Percentiles rank a stretch among this genome's conserved stretches.
Evolutionary conservation across 2,329 filamentous ascomycete genomes (phyloP).

Genomic region (Byssothecium circinans): DNA sequence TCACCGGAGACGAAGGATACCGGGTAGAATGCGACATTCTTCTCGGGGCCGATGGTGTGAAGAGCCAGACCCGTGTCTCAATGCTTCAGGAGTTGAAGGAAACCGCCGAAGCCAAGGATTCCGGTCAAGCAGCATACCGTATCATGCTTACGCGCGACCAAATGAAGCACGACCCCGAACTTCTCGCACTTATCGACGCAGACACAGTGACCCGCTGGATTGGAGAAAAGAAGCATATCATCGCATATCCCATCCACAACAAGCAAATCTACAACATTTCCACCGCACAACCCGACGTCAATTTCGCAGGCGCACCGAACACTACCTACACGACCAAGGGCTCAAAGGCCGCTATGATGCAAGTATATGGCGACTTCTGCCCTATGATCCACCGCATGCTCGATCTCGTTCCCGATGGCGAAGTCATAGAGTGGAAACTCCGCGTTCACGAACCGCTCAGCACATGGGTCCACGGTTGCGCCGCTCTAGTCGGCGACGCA

Average conservation of each 20-base stretch:
- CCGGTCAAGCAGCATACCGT: conserved; percentile 75
- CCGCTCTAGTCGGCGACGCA: conserved; percentile 61
- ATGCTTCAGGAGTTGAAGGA: conserved; percentile 59
- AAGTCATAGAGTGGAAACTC: conserved; percentile 68
- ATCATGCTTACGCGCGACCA: conserved; percentile 72
- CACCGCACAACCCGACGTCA: conserved; percentile 62
- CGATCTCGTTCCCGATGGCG: conserved; percentile 63
- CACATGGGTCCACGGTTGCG: conserved; percentile 60
- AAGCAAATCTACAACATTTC: conserved; percentile 69
- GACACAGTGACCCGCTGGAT: conserved; percentile 75
- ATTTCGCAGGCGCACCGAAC: conserved; percentile 59
- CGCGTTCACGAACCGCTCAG: conserved; percentile 63
- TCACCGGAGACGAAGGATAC: conserved; percentile 56
- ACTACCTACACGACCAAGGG: conserved; percentile 66
- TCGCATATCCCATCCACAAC: conserved; percentile 72
- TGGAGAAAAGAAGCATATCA: conserved; percentile 73
- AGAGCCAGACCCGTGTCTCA: conserved; percentile 49
- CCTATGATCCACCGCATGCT: conserved; percentile 64
- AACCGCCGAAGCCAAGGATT: conserved; percentile 63
- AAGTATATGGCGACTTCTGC: conserved; percentile 62
- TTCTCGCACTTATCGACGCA: conserved; percentile 66
- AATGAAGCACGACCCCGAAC: conserved; percentile 67
- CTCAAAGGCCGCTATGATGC: conserved; percentile 62
- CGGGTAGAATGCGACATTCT: conserved; percentile 54
- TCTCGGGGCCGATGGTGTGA: conserved; percentile 54